A percentile compares a stretch with the other conserved stretches of the same genome.
phyloP scores from a whole-genome alignment of 1,139 yeast species.

The Magnusiomyces magnusii region DNA sequence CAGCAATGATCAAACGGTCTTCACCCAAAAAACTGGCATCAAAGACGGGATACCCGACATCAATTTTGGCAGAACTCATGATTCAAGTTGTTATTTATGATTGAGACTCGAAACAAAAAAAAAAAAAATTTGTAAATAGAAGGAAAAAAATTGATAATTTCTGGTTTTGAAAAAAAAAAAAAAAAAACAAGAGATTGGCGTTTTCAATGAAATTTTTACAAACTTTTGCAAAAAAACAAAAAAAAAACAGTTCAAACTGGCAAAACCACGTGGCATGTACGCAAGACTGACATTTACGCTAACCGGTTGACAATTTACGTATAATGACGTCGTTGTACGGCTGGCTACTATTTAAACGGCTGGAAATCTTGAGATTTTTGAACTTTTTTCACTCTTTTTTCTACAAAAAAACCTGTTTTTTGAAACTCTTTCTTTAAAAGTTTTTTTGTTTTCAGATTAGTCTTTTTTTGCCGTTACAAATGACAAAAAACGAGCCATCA shows the following conservation, averaged over 20 bases:
- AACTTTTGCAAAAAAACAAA: not conserved
- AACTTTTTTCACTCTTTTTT: no score
- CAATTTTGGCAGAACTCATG: slow-evolving; percentile 22
- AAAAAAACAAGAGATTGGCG: not conserved
- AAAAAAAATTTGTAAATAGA: no score
- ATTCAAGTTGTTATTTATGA: no score
- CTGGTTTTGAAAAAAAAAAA: not conserved
- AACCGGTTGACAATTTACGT: not conserved
- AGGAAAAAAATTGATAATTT: not conserved
- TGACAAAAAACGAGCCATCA: not conserved
- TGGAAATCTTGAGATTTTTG: no score
- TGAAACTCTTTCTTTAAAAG: no score
- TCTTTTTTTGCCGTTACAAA: no score
- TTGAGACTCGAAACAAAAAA: no score
- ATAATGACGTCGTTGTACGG: not conserved
- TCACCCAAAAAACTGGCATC: slow-evolving; percentile 65
- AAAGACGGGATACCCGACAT: slow-evolving; percentile 74
- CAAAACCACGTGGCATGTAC: no score
- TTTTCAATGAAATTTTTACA: not conserved
- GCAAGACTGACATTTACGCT: not conserved
- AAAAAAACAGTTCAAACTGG: not conserved
- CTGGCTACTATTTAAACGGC: no score
- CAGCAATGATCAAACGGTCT: slow-evolving; percentile 61
- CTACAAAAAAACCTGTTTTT: no score
- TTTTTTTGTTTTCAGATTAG: no score